Percentiles rank a stretch among this genome's conserved stretches.
Evolutionary conservation across 768 basidiomycete genomes (phyloP).

Genomic region (Psilocybe subaeruginosa): DNA sequence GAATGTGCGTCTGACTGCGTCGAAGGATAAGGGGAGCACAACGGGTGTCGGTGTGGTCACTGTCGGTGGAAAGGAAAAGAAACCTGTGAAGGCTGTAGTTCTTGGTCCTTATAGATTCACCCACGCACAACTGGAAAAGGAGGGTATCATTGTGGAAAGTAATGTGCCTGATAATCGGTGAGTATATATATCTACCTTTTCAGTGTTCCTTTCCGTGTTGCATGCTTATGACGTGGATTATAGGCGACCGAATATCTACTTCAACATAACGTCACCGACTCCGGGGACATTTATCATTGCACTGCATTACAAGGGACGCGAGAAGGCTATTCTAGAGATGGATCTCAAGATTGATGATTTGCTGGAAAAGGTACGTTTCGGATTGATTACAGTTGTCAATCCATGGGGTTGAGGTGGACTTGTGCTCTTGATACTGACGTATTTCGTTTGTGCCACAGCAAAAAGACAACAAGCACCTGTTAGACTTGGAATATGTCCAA

Average conservation of each 20-base stretch:
- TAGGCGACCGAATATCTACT: constrained; percentile 97
- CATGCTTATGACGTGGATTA: constrained; percentile 14
- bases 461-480: constrained; percentile 96
- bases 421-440: not conserved
- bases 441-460: constrained; percentile 57
- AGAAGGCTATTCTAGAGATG: constrained; percentile 99
- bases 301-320: constrained; percentile 96
- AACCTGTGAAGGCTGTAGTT: constrained; percentile 79
- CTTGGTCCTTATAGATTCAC: constrained; percentile 98
- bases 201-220: not conserved
- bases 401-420: not conserved
- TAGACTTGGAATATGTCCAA: constrained; percentile 98
- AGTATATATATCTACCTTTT: constrained; percentile 26
- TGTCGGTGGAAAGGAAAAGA: constrained; percentile 98
- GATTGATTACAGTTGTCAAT: not conserved
- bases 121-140: constrained; percentile 97
- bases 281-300: constrained; percentile 99
- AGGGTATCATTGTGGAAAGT: constrained; percentile 98
- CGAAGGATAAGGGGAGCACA: constrained; percentile 86
- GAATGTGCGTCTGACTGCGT: constrained; percentile 90
- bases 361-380: constrained; percentile 81
- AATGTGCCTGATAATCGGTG: constrained; percentile 98
- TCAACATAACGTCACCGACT: constrained; percentile 97
- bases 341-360: constrained; percentile 98
- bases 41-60: constrained; percentile 93